Percentiles rank a stretch among this genome's conserved stretches.
Evolutionary conservation across 2,329 filamentous ascomycete species (phyloP).

Genomic region (Ascochyta clinopodiicola): DNA sequence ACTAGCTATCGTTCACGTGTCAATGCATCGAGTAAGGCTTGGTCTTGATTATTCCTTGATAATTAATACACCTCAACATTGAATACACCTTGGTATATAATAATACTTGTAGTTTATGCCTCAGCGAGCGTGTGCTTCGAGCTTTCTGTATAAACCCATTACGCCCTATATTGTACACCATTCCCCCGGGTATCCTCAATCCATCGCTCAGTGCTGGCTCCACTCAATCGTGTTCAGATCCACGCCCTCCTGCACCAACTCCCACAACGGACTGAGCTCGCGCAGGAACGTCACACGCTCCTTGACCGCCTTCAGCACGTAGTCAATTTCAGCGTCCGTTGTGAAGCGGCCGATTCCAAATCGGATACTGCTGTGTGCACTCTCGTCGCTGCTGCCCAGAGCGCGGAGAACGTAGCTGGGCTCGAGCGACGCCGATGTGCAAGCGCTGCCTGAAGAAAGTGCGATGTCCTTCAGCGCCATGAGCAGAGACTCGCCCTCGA

Average conservation of each 20-base stretch:
- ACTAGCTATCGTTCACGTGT: too few species aligned
- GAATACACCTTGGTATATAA: too few species aligned
- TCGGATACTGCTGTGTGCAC: slow-evolving; percentile 94
- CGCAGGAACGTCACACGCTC: slow-evolving; percentile 91
- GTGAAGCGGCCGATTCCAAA: slow-evolving; percentile 98
- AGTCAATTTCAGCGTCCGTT: slow-evolving; percentile 93
- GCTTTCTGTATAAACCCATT: slow-evolving; percentile 13
- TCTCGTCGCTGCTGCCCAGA: slow-evolving; percentile 95
- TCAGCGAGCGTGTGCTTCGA: slow-evolving; percentile 33
- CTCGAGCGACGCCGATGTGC: slow-evolving; percentile 94
- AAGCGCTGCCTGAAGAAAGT: slow-evolving; percentile 93
- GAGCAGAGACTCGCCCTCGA: slow-evolving; percentile 95
- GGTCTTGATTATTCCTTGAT: too few species aligned
- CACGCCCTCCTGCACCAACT: slow-evolving; percentile 95
- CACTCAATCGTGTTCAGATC: slow-evolving; percentile 97
- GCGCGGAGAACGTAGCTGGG: slow-evolving; percentile 95
- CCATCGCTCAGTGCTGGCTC: slow-evolving; percentile 80
- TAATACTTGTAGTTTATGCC: slow-evolving; percentile 12
- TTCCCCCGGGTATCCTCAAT: slow-evolving; percentile 17
- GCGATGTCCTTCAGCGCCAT: slow-evolving; percentile 99
- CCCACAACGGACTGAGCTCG: slow-evolving; percentile 95
- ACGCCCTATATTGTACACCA: slow-evolving; percentile 34
- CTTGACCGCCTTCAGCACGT: slow-evolving; percentile 91
- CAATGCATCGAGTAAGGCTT: too few species aligned
- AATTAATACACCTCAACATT: too few species aligned